Percentiles rank a stretch among this genome's conserved stretches.
phyloP scores from a whole-genome alignment of 768 basidiomycete species.

The Xanthoconium purpureum region DNA sequence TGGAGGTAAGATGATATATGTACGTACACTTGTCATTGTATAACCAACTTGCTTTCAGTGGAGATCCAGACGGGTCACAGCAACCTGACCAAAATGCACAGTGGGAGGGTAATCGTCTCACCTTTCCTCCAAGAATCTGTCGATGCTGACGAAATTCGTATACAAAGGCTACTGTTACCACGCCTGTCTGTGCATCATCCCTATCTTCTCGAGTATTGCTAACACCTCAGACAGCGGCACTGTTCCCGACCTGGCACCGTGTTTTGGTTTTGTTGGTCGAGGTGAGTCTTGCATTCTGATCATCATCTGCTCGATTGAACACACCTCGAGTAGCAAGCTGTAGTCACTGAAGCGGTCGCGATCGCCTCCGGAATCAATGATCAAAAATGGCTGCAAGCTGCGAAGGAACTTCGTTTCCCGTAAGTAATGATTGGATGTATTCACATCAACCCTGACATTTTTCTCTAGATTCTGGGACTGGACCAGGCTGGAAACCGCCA shows the following conservation, averaged over 20 bases:
- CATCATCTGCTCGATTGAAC: too few species aligned
- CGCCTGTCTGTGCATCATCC: constrained; percentile 2
- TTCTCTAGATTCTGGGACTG: constrained; percentile 18
- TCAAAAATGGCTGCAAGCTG: constrained; percentile 12
- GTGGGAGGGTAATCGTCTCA: constrained; percentile 5
- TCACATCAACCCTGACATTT: neutral
- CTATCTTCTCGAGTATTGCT: neutral
- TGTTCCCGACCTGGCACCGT: constrained; percentile 25
- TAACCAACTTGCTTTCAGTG: constrained; percentile 5
- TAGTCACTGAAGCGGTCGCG: constrained; percentile 12
- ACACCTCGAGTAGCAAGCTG: constrained; percentile 11
- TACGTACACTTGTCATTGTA: too few species aligned
- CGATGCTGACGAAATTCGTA: neutral
- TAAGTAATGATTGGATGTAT: neutral
- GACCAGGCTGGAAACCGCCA: constrained; percentile 1
- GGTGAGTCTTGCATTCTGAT: neutral
- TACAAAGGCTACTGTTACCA: constrained; percentile 21
- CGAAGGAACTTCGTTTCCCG: constrained; percentile 17
- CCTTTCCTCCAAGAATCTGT: neutral
- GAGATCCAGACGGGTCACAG: constrained; percentile 15
- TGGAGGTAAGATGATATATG: constrained; percentile 5
- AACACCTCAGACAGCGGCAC: constrained; percentile 12
- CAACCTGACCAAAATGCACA: neutral
- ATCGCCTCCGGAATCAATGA: constrained; percentile 7
- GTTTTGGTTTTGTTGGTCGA: constrained; percentile 12